Conservation (phyloP, 495 filamentous ascomycete genomes). For the Aspergillus leporis region DNA sequence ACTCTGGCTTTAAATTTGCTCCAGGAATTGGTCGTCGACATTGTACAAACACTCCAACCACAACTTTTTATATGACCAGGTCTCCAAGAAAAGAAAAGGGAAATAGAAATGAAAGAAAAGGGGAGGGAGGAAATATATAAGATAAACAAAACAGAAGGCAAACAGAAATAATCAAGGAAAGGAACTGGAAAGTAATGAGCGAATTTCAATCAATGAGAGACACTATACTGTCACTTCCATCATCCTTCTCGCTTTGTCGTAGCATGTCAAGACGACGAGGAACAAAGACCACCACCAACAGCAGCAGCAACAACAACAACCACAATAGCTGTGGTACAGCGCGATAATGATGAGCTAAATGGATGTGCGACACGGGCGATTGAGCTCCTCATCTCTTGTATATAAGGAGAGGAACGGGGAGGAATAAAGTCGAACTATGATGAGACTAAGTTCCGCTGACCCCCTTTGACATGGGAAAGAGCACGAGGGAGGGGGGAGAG, state of each 20-base stretch:
- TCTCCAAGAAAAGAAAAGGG: background rate
- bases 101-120: conserved; percentile 1
- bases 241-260: background rate
- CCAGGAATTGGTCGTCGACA: conserved; percentile 5
- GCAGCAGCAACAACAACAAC: conserved; percentile 3
- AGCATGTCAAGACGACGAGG: background rate
- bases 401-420: conserved; percentile 3
- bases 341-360: background rate
- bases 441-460: background rate
- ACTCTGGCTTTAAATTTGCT: conserved; percentile 39
- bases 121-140: background rate
- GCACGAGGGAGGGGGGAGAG: background rate
- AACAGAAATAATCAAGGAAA: background rate
- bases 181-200: conserved; percentile 4
- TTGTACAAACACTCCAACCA: background rate
- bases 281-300: background rate
- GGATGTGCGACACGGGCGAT: background rate
- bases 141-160: background rate
- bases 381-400: conserved; percentile 6
- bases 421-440: background rate
- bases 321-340: background rate
- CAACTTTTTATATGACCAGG: background rate
- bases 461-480: background rate
- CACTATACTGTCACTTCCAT: conserved; percentile 3
- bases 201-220: conserved; percentile 3